Evolutionary conservation across 345 rosid species (phyloP), one percentile per base, ranked within the genome.

Genomic region (Psidium friedrichsthalianum): DNA sequence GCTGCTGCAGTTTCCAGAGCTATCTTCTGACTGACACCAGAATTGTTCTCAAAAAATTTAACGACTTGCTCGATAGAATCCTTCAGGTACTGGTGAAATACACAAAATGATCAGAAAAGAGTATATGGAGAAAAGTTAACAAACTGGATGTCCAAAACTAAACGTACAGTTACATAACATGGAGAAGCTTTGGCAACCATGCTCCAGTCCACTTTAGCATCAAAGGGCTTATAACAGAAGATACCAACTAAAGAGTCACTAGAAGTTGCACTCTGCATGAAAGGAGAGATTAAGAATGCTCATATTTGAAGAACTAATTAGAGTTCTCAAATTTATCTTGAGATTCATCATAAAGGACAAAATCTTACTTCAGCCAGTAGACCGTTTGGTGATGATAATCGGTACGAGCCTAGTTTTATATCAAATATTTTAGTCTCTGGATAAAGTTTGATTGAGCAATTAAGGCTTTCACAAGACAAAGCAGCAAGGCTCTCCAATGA

Each of bases 1-100:
- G 98, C 98, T 82, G 99, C 95, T 82, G 98, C 99, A 90, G 99
- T 94, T 91, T 97, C 99, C 91, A 95, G 89, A 82, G 99, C 99
- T 89, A 97, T 88, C 82, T 95, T 92, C 89, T 93, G 98, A 91
- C 99, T 96, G 85, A 94, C 95, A 69, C 92, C 97, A 76, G 93
- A 89, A 86, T 92, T 93, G 89, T 93, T 94, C 89, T 93, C 97
- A 90, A 97, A 97, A 88, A 97, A 97, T 49, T 95, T 93, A 87
- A 94, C 85, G 82, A 97, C 93, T 85, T 87, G 95, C 56, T 92
- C 94, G 51, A 97, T 88, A 69, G 99, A 83, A 86, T 96, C 98
- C 95, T 97, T 96, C 85, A 97, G 90, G 90, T 95, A 97, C 99
- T 96, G 98, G 83, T 74, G 83, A 88, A 84, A 80, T 83, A 88